Base-by-base conservation (phyloP, 805 yeast species). In the Nakazawaea molendinolei region DNA sequence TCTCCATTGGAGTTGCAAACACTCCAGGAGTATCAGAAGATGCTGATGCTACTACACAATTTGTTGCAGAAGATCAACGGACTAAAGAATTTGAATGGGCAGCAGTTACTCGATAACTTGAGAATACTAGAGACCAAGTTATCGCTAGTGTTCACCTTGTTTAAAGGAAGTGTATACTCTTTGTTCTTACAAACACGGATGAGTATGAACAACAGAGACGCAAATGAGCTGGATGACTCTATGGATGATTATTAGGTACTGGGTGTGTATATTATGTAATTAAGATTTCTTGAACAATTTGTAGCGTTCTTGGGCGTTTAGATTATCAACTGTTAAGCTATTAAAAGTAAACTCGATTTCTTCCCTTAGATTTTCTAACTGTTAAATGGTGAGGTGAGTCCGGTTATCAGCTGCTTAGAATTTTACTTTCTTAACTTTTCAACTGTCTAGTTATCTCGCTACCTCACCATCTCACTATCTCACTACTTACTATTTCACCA, bases 111-210 rank as follows among this genome's bases (percentile, higher is more conserved):
- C 19, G 60, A 57, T 16, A 64, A 63, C 43, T 47, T 66, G 40
- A 49, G 70, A 19, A 54, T 50, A 28, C 49, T 67, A 33, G 74
- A 67, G 47, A 56, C 60, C 44, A 65, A 65, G 34, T 46, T 65
- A 16, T 67, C 66, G 3, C 50, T 67, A 39, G 65, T 67, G n/a
- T 60, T 63, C 42, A 65, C 70, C 12, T 51, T 63, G 14, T 67
- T 67, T 54, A 60, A 64, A 36, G 64, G 68, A 3, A 67, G 71
- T 1, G 68, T 67, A 5, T 67, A 66, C 44, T 28, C 37, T 2
- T 26, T 38, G 18, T 38, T 33, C 16, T 19, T 38, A 10, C 38
- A 38, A 19, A 33, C 23, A 10, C 28, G 30, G 23, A 33, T 32
- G 16, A 28, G 28, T 26, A 17, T 23, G 33, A 26, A 21, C 14